phyloP scores from a whole-genome alignment of 257 asterid species.

The Solanum pimpinellifolium region DNA sequence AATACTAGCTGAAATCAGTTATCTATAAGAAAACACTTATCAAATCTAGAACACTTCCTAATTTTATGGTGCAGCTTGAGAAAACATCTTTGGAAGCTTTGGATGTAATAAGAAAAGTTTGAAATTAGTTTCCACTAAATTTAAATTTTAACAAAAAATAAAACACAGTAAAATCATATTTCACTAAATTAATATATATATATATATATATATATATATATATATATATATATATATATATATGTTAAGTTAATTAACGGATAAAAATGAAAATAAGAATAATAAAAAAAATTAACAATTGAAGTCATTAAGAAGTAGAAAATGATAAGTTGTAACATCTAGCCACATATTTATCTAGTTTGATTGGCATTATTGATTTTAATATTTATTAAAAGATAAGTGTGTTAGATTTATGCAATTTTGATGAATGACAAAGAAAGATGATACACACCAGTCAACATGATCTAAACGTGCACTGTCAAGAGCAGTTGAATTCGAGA shows the following conservation, averaged over 20 bases:
- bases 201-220: too few species aligned
- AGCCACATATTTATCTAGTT: neutral
- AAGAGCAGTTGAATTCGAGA: too few species aligned
- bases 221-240: too few species aligned
- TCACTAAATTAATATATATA: neutral
- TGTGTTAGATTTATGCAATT: too few species aligned
- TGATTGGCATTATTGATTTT: neutral
- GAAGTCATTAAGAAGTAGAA: too few species aligned
- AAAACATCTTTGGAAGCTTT: neutral
- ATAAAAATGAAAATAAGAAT: too few species aligned
- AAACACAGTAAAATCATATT: neutral
- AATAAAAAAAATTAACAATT: too few species aligned
- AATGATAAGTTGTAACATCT: neutral
- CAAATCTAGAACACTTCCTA: neutral
- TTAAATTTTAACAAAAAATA: neutral
- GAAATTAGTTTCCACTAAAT: neutral
- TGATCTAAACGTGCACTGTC: too few species aligned
- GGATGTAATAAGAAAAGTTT: neutral
- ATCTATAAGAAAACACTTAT: neutral
- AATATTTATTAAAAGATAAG: too few species aligned
- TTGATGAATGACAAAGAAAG: too few species aligned
- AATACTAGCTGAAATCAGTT: neutral
- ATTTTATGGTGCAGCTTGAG: neutral
- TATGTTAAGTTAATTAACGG: too few species aligned
- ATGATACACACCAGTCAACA: too few species aligned